Evolutionary conservation across 2,329 filamentous ascomycete genomes (phyloP).

Genomic region (Epichloe aotearoae): DNA sequence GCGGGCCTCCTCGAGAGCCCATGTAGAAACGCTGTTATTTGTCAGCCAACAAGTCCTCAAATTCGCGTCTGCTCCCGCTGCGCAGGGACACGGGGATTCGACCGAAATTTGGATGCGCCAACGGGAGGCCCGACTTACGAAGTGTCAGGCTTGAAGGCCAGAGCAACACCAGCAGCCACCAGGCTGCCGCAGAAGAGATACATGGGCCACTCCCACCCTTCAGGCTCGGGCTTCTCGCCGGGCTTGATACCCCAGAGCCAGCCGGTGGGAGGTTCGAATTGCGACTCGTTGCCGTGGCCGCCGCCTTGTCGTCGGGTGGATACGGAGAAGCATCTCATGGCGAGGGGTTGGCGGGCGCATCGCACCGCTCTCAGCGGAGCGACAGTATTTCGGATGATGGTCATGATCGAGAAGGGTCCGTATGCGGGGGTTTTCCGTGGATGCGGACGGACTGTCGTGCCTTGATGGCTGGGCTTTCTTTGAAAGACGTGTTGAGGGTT

Average conservation of each 20-base stretch:
- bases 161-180: conserved; percentile 59
- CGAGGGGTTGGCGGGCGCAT: conserved; percentile 22
- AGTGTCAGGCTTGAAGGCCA: conserved; percentile 96
- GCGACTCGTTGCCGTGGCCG: conserved; percentile 44
- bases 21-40: conserved; percentile 78
- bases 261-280: conserved; percentile 80
- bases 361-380: conserved; percentile 24
- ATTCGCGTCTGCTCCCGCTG: background rate
- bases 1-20: conserved; percentile 94
- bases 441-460: conserved; percentile 10
- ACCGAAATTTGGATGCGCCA: background rate
- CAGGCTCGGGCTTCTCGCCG: conserved; percentile 87
- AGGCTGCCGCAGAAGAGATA: conserved; percentile 75
- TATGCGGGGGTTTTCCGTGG: conserved; percentile 9
- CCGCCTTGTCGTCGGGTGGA: conserved; percentile 28
- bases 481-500: background rate
- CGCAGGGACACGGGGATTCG: background rate
- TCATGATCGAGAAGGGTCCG: conserved; percentile 15
- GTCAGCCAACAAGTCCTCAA: background rate
- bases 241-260: conserved; percentile 93
- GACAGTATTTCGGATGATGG: conserved; percentile 22
- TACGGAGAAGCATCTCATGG: conserved; percentile 29
- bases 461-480: conserved; percentile 15
- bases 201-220: conserved; percentile 88
- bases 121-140: conserved; percentile 53